Evolutionary conservation across 2,329 filamentous ascomycete species (phyloP).

Genomic region (Aspergillus clavatus): DNA sequence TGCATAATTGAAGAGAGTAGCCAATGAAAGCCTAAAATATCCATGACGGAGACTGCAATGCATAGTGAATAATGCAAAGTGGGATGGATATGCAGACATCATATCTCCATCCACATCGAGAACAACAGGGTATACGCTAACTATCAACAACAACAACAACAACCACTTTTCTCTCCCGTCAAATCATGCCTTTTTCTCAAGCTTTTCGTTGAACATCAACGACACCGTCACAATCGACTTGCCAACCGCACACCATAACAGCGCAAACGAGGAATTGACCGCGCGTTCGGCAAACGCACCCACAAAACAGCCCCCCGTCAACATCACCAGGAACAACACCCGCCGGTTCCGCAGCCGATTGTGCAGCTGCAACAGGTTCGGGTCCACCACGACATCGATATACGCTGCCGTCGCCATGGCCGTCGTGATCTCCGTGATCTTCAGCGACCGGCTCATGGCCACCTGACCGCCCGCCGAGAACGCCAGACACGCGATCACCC

Average conservation of each 20-base stretch:
- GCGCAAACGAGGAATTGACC: background rate
- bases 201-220: background rate
- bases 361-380: conserved; percentile 41
- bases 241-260: background rate
- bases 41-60: no score
- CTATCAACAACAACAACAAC: no score
- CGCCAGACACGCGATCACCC: conserved; percentile 50
- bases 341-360: conserved; percentile 50
- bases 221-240: background rate
- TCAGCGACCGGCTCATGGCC: conserved; percentile 51
- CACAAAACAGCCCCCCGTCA: conserved; percentile 44
- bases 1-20: no score
- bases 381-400: conserved; percentile 57
- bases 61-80: background rate
- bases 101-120: no score
- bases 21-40: no score
- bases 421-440: conserved; percentile 59
- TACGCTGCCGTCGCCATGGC: conserved; percentile 62
- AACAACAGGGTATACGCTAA: no score
- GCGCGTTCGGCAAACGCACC: conserved; percentile 39
- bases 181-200: background rate
- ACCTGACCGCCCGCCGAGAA: conserved; percentile 57
- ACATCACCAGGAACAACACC: conserved; percentile 45
- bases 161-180: no score
- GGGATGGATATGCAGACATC: no score